A percentile compares a stretch with the other conserved stretches of the same genome.
phyloP scores from a whole-genome alignment of 2,329 filamentous ascomycete species.

The Pseudogymnoascus sp. region DNA sequence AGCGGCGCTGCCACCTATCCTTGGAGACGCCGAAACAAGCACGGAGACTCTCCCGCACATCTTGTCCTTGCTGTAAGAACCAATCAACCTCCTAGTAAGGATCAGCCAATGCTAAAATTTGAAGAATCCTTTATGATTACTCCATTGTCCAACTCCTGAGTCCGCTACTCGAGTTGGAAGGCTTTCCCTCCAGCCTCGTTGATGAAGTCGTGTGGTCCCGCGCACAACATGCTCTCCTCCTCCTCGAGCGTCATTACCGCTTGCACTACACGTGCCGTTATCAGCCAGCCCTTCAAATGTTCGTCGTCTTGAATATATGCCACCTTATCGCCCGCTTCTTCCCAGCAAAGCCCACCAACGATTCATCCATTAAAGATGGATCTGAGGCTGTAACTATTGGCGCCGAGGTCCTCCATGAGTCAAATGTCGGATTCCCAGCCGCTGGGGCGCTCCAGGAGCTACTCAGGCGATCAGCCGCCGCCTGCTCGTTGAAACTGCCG shows the following conservation, averaged over 20 bases:
- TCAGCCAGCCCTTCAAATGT: slow-evolving; percentile 28
- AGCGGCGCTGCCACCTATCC: slow-evolving; percentile 19
- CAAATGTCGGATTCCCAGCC: slow-evolving; percentile 22
- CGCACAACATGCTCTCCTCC: slow-evolving; percentile 25
- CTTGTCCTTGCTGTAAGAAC: slow-evolving; percentile 26
- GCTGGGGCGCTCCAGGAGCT: slow-evolving; percentile 26
- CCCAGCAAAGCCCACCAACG: slow-evolving; percentile 15
- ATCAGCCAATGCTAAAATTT: slow-evolving; percentile 13
- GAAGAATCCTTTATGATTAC: slow-evolving; percentile 26
- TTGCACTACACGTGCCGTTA: slow-evolving; percentile 25
- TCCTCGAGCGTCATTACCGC: slow-evolving; percentile 25
- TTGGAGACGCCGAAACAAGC: slow-evolving; percentile 19
- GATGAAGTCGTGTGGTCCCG: slow-evolving; percentile 24
- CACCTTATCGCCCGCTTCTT: slow-evolving; percentile 26
- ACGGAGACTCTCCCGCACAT: slow-evolving; percentile 25
- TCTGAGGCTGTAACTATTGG: slow-evolving; percentile 23
- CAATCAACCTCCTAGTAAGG: neutral
- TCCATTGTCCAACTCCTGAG: slow-evolving; percentile 25
- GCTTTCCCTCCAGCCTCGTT: slow-evolving; percentile 19
- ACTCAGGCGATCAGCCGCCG: slow-evolving; percentile 21
- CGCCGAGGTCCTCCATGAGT: slow-evolving; percentile 24
- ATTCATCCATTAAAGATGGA: slow-evolving; percentile 20
- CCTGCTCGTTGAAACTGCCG: slow-evolving; percentile 20
- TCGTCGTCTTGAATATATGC: slow-evolving; percentile 25
- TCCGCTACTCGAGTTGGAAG: slow-evolving; percentile 24